Evolutionary conservation across 2,329 filamentous ascomycete genomes (phyloP).

Genomic region (Cercospora zeina): DNA sequence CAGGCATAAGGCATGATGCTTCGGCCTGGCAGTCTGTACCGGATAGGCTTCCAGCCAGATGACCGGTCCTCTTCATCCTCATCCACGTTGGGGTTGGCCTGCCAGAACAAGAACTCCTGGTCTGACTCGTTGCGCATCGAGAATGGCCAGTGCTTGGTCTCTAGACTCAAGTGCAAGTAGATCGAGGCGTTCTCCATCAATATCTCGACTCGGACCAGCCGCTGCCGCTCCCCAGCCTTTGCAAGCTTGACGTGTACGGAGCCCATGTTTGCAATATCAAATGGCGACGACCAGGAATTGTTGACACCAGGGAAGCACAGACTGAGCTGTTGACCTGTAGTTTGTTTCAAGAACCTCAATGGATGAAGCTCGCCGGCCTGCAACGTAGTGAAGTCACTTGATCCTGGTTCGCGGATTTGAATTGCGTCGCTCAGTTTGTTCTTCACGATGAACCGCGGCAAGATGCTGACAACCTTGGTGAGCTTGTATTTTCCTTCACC

Average conservation of each 20-base stretch:
- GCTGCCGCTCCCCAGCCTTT: constrained; percentile 84
- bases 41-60: constrained; percentile 87
- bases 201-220: constrained; percentile 81
- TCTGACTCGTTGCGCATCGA: constrained; percentile 99
- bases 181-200: constrained; percentile 91
- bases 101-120: constrained; percentile 93
- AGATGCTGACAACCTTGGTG: constrained; percentile 90
- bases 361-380: constrained; percentile 78
- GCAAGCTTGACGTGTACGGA: constrained; percentile 92
- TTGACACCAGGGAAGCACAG: constrained; percentile 91
- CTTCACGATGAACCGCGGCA: constrained; percentile 89
- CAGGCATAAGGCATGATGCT: constrained; percentile 99
- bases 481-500: constrained; percentile 97
- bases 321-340: constrained; percentile 81
- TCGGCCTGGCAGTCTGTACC: constrained; percentile 85
- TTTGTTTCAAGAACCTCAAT: constrained; percentile 84
- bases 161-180: constrained; percentile 85
- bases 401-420: constrained; percentile 86
- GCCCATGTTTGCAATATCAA: constrained; percentile 94
- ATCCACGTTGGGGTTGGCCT: constrained; percentile 87
- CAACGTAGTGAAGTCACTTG: constrained; percentile 77
- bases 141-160: constrained; percentile 96
- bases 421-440: constrained; percentile 90
- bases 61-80: constrained; percentile 80
- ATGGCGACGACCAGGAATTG: constrained; percentile 96